A percentile compares a stretch with the other conserved stretches of the same genome.
These are phyloP conservation scores for Mycena alexandri DNA, from an alignment of 768 basidiomycete genomes.

Conservation along the genomic window DNA sequence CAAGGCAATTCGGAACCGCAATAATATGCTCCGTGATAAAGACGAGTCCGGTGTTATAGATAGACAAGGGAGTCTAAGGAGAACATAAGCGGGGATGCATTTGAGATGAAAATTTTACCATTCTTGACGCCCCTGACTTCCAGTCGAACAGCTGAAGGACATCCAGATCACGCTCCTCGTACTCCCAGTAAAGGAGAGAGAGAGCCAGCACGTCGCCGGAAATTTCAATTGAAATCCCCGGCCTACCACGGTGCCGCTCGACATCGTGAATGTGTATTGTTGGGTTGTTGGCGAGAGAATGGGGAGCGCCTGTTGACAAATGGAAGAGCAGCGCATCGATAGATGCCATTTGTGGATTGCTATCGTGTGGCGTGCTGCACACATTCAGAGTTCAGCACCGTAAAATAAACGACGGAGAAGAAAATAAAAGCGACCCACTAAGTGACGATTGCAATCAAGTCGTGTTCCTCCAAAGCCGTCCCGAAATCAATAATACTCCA, in stretches of 20 bases:
- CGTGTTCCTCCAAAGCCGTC: constrained; percentile 27
- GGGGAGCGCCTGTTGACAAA: constrained; percentile 25
- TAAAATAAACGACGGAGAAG: neutral
- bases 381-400: neutral
- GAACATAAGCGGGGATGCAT: neutral
- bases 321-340: constrained; percentile 13
- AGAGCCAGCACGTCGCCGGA: constrained; percentile 22
- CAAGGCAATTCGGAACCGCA: constrained; percentile 10
- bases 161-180: neutral
- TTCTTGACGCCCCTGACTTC: neutral
- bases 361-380: constrained; percentile 3
- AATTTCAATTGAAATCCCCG: constrained; percentile 8
- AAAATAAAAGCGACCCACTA: constrained; percentile 6
- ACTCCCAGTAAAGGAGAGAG: constrained; percentile 11
- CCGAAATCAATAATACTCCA: constrained; percentile 28
- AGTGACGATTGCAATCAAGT: constrained; percentile 33
- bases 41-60: constrained; percentile 16
- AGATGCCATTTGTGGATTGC: neutral
- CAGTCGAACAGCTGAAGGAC: constrained; percentile 19
- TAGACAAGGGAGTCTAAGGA: neutral
- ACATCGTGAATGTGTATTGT: constrained; percentile 14
- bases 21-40: constrained; percentile 20
- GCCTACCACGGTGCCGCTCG: neutral
- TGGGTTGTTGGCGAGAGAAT: constrained; percentile 18
- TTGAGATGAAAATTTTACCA: neutral